Conservation (phyloP, 2,329 filamentous ascomycete genomes). For the Fusarium brevicatenulatum region DNA sequence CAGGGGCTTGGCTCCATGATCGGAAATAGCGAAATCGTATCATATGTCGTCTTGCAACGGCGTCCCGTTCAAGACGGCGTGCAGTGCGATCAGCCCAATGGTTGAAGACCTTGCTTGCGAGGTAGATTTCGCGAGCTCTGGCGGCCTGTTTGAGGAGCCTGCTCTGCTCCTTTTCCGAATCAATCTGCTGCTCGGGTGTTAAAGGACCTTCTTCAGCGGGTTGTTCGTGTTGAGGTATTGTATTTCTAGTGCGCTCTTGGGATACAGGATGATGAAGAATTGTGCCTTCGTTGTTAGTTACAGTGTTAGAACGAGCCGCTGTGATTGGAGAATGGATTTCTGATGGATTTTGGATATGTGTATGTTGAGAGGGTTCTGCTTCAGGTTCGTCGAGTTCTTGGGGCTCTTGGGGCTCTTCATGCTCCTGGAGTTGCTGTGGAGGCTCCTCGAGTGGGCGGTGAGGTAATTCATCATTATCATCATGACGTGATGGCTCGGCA, state of each 20-base stretch:
- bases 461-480: background rate
- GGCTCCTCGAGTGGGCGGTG: constrained; percentile 1
- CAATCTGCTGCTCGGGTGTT: constrained; percentile 9
- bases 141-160: constrained; percentile 61
- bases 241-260: constrained; percentile 1
- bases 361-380: background rate
- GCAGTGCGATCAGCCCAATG: constrained; percentile 73
- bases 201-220: constrained; percentile 7
- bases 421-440: background rate
- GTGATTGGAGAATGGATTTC: constrained; percentile 3
- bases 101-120: constrained; percentile 56
- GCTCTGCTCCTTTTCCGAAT: constrained; percentile 31
- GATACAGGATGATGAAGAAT: constrained; percentile 2
- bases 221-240: background rate
- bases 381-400: constrained; percentile 10
- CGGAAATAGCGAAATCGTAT: constrained; percentile 63
- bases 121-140: constrained; percentile 71
- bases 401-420: background rate
- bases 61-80: constrained; percentile 73
- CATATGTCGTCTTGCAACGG: constrained; percentile 75
- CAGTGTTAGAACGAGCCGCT: background rate
- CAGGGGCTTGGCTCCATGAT: constrained; percentile 50
- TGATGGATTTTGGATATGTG: background rate
- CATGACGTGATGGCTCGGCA: background rate
- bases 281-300: constrained; percentile 12